Evolutionary conservation across 1,139 yeast genomes (phyloP), one percentile per base, ranked within the genome.

Genomic region (Candida sojae): DNA sequence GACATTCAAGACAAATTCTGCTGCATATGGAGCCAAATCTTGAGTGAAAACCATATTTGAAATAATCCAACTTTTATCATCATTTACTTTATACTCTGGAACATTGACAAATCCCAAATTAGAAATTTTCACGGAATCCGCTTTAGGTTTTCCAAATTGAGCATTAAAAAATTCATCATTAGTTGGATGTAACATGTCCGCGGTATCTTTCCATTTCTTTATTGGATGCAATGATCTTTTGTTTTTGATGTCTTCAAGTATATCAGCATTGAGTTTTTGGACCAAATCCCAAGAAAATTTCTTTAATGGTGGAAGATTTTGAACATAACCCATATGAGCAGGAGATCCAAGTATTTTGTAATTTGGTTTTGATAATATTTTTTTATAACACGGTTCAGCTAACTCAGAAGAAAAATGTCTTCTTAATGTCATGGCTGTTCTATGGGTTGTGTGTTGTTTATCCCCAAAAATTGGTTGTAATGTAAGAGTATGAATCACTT

Each of bases 261-360:
- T 55, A 43, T 64, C 59, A 0, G 40, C 35, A 45, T 62, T 66
- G 12, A 69, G 52, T 9, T 49, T 44, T 26, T 59, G 46, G 1
- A 67, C 78, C 7, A 53, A 32, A 6, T 67, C 69, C 80, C 80
- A 75, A 5, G 68, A 61, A 46, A 74, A 70, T 13, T 59, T 57
- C 2, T 54, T 45, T 3, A 67, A 35, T 3, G 77, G 77, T 1
- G 73, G 67, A 10, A 66, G 48, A 25, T 61, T 58, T 42, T 67
- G 65, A 2, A 63, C 58, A 23, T 68, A 51, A 0, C 78, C 78
- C 40, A 62, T 56, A 49, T 66, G 68, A 1, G 78, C 73, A 52
- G 59, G 62, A 9, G 68, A 62, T 3, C 76, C 77, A 45, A 70
- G 53, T 17, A 71, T 57, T 48, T 65, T 67, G 48, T 67, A 65